Evolutionary conservation across 257 asterid genomes (phyloP), one percentile per base, ranked within the genome.

Genomic region (Phtheirospermum japonicum): DNA sequence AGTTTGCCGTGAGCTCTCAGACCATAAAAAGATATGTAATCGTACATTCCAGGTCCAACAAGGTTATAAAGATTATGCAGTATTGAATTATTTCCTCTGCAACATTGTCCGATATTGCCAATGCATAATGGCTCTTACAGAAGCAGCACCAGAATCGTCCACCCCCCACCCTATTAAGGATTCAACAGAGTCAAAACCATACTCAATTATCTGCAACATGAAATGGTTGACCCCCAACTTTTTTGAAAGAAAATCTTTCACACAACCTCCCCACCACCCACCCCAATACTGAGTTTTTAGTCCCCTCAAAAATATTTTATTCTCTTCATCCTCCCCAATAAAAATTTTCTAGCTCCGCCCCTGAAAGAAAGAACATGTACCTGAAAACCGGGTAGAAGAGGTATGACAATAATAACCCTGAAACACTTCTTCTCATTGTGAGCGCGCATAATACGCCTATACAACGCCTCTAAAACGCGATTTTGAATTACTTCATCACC

Each of bases 101-200:
- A 78, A 77, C 66, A 91, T 88, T 69, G 98, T 84, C 71, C 98
- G 83, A 67, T 88, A 88, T 67, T 88, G 95, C 98, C 98, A 91
- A 78, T 86, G 98, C 96, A 91, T 88, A 68, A 91, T 88, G 68
- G 98, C 98, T 75, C 98, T 79, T 66, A 88, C 95, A 71, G 98
- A 88, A 70, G 98, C 98, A 57, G 98, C 96, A 69, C 98, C 98
- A 66, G 90, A 87, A 75, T 91, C 96, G 80, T 91, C 98, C 77
- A 88, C 82, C 60, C 82, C 60, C 98, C 96, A 59, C 98, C 98
- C 96, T 91, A 74, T 70, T 55, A 67, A 68, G 55, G 55, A 51
- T 53, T 9, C 34, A 70, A 59, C 42, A 73, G n/a, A 54, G 68
- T 76, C 39, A 63, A 55, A 62, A 53, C 43, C 43, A 28, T 20